Evolutionary conservation across 2,329 filamentous ascomycete species (phyloP), one percentile per base, ranked within the genome.

Genomic region (Colletotrichum salicis): DNA sequence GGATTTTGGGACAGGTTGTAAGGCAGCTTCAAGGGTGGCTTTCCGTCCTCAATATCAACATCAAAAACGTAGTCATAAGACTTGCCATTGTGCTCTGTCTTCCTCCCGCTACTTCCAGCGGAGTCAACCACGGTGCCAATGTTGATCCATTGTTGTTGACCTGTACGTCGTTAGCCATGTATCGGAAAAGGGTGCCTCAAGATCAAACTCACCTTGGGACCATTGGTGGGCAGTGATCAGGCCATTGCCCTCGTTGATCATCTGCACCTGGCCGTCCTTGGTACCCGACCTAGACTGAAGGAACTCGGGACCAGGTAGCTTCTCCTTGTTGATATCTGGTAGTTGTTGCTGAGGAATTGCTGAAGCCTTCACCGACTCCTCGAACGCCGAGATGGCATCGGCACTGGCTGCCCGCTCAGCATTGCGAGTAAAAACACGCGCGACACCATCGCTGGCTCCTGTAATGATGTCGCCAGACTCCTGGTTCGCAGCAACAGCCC

Each of bases 51-150:
- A 73, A 98, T 97, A 77, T 97, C 95, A 31, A 98, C 95, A 78
- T 98, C 95, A 76, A 98, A 98, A 10, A 99, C 95, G 77, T 93
- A 98, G 79, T 99, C 96, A 80, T 97, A 99, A 73, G 96, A 93
- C 79, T 97, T 90, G 37, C 96, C 96, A 1, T 93, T 86, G 79
- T 96, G 92, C 70, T 91, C 87, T 8, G 90, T 90, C 82, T 95
- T 95, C 70, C 90, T 90, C 12, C 94, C 93, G 75, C 91, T 94
- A 79, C 94, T 97, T 48, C 93, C 94, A 5, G 93, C 93, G 4
- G 94, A 90, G 76, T 97, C 94, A 12, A 98, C 96, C 0, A 99
- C 95, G 0, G 95, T 97, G n/a, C 96, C 96, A 10, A 98, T 93
- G 73, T 92, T 93, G 69, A 94, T 86, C 95, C 95, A 98, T 79